A percentile compares a stretch with the other conserved stretches of the same genome.
phyloP scores from a whole-genome alignment of 2,329 filamentous ascomycete genomes.

The Pseudocercospora musae region DNA sequence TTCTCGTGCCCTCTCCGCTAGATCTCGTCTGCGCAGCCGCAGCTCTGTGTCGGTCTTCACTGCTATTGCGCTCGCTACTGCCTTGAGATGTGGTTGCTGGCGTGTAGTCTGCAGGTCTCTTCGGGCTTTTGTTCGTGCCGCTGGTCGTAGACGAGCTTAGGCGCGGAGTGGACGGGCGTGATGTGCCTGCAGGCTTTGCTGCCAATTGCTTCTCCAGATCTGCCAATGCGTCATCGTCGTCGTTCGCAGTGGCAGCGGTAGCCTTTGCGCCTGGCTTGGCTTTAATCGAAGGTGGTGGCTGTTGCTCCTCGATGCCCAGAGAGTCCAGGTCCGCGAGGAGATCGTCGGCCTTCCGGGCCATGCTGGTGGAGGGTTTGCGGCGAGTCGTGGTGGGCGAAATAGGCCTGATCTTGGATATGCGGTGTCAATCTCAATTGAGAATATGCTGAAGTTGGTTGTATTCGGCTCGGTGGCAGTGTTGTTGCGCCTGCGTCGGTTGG shows the following conservation, averaged over 20 bases:
- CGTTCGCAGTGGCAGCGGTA: conserved; percentile 6
- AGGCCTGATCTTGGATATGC: not conserved
- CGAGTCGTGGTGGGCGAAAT: conserved; percentile 15
- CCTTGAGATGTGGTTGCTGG: conserved; percentile 45
- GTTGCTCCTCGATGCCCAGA: conserved; percentile 25
- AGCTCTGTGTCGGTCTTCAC: conserved; percentile 58
- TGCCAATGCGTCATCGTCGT: conserved; percentile 67
- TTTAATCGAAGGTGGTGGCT: conserved; percentile 34
- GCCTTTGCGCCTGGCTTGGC: conserved; percentile 44
- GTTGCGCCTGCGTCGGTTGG: not conserved
- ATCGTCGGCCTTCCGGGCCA: conserved; percentile 39
- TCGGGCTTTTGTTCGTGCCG: conserved; percentile 36
- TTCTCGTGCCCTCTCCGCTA: conserved; percentile 72
- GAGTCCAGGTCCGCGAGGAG: conserved; percentile 27
- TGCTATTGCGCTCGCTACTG: conserved; percentile 53
- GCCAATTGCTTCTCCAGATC: conserved; percentile 79
- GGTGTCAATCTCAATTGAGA: not conserved
- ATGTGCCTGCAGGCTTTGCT: conserved; percentile 62
- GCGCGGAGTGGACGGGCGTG: conserved; percentile 80
- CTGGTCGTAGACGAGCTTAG: conserved; percentile 48
- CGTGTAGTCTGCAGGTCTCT: conserved; percentile 44
- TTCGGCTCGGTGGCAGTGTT: not conserved
- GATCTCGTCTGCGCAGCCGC: conserved; percentile 53
- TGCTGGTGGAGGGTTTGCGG: conserved; percentile 38
- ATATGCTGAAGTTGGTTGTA: not conserved